Conservation (phyloP, 2,329 filamentous ascomycete species). For the Cordyceps cateniannulata region DNA sequence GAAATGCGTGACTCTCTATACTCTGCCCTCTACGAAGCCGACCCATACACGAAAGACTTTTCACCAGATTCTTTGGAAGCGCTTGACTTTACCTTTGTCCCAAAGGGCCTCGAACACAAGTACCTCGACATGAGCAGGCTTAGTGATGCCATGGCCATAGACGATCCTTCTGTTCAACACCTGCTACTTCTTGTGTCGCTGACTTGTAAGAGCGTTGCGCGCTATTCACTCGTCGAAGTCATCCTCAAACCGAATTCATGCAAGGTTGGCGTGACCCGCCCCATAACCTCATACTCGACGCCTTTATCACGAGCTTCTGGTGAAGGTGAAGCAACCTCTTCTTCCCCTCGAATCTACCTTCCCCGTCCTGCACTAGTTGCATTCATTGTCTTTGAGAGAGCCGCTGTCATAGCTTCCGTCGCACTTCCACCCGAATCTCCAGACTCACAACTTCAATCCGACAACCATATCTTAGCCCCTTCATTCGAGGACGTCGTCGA, state of each 20-base stretch:
- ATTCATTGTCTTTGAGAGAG: constrained; percentile 73
- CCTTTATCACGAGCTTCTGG: constrained; percentile 35
- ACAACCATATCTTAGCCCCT: constrained; percentile 55
- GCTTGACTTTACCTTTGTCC: constrained; percentile 70
- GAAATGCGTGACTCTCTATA: constrained; percentile 63
- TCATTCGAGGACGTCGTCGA: constrained; percentile 84
- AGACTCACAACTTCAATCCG: constrained; percentile 66
- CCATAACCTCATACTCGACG: constrained; percentile 58
- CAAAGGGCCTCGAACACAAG: constrained; percentile 44
- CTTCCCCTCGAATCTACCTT: constrained; percentile 67
- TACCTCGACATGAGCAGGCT: constrained; percentile 45
- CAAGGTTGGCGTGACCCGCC: constrained; percentile 60
- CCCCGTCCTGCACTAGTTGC: constrained; percentile 74
- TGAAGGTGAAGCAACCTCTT: constrained; percentile 26
- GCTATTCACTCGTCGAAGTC: constrained; percentile 72
- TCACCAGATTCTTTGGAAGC: constrained; percentile 60
- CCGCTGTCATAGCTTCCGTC: constrained; percentile 71
- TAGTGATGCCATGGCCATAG: constrained; percentile 41
- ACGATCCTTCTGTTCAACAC: constrained; percentile 48
- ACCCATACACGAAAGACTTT: constrained; percentile 41
- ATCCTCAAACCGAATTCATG: constrained; percentile 48
- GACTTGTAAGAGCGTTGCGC: constrained; percentile 43
- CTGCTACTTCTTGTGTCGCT: constrained; percentile 57
- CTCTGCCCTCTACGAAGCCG: constrained; percentile 51
- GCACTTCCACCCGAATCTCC: constrained; percentile 61